Evolutionary conservation across 75 land plant species (phyloP).

Genomic region (Cunninghamia lanceolata): DNA sequence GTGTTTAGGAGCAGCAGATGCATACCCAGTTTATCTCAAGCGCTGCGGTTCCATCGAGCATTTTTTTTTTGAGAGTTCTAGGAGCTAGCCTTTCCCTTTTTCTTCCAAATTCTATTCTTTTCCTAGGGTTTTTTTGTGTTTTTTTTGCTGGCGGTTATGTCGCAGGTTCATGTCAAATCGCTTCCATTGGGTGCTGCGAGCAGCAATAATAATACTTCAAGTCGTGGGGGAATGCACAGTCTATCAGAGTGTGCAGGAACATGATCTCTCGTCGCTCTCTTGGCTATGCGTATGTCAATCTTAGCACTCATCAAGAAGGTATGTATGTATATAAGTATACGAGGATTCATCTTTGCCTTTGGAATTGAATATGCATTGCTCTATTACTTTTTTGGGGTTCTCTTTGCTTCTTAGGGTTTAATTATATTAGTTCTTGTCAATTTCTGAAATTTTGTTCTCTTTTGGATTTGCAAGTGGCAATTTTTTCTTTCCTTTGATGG

Average conservation of each 20-base stretch:
- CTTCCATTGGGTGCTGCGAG: not conserved
- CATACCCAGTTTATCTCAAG: no score
- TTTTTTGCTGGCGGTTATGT: not conserved
- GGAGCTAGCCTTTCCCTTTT: not conserved
- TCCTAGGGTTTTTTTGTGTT: not conserved
- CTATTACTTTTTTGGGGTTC: no score
- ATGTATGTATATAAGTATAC: not conserved
- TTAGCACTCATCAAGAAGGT: constrained; percentile 47
- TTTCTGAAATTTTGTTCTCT: not conserved
- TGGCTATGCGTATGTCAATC: constrained; percentile 79
- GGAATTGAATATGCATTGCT: no score
- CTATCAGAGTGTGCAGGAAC: constrained; percentile 58
- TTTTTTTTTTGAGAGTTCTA: not conserved
- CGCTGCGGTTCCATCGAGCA: constrained; percentile 6
- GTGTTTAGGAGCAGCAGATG: no score
- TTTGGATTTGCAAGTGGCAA: not conserved
- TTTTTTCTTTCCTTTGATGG: no score
- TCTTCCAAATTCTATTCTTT: not conserved
- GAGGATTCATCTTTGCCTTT: not conserved
- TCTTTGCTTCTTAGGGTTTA: not conserved
- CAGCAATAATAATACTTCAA: constrained; percentile 22
- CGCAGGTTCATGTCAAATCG: constrained; percentile 22
- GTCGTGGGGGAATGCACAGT: constrained; percentile 52
- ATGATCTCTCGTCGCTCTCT: constrained; percentile 49
- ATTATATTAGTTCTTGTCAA: not conserved